Evolutionary conservation across 2,329 filamentous ascomycete genomes (phyloP).

Genomic region (Lecanosticta acicola): DNA sequence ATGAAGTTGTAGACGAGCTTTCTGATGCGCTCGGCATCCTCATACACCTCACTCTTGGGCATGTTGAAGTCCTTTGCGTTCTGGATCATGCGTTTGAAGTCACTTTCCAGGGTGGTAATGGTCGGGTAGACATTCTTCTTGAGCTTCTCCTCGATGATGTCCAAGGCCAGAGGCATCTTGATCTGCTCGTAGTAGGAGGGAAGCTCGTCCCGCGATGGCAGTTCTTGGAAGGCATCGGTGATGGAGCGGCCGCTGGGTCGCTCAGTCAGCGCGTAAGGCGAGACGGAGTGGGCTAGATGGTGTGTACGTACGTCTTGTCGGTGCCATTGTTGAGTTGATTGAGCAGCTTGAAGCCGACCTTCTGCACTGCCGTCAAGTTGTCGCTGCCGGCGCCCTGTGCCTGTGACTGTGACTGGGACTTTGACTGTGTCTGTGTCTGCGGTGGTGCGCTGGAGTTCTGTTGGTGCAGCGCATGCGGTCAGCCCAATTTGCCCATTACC

Average conservation of each 20-base stretch:
- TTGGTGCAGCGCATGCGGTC: constrained; percentile 11
- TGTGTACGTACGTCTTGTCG: constrained; percentile 67
- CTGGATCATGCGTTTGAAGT: constrained; percentile 79
- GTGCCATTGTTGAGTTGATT: constrained; percentile 68
- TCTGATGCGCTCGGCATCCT: constrained; percentile 79
- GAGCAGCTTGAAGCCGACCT: constrained; percentile 66
- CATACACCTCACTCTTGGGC: constrained; percentile 64
- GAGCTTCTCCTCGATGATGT: constrained; percentile 70
- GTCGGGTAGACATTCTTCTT: constrained; percentile 61
- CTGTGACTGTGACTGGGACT: not conserved
- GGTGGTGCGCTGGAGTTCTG: constrained; percentile 29
- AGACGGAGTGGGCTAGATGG: not conserved
- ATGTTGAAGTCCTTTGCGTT: constrained; percentile 83
- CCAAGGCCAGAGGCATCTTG: constrained; percentile 71
- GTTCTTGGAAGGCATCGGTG: constrained; percentile 66
- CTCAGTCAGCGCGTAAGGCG: not conserved
- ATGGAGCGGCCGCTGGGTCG: constrained; percentile 60
- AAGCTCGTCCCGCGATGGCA: constrained; percentile 50
- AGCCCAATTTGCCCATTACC: constrained; percentile 7
- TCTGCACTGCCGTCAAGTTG: constrained; percentile 27
- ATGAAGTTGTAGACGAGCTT: constrained; percentile 85
- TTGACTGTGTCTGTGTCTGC: too few species aligned
- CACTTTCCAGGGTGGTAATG: constrained; percentile 71
- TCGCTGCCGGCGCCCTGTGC: constrained; percentile 3
- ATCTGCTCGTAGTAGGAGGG: constrained; percentile 74